phyloP scores from a whole-genome alignment of 495 filamentous ascomycete species.

The Penicillium canescens region DNA sequence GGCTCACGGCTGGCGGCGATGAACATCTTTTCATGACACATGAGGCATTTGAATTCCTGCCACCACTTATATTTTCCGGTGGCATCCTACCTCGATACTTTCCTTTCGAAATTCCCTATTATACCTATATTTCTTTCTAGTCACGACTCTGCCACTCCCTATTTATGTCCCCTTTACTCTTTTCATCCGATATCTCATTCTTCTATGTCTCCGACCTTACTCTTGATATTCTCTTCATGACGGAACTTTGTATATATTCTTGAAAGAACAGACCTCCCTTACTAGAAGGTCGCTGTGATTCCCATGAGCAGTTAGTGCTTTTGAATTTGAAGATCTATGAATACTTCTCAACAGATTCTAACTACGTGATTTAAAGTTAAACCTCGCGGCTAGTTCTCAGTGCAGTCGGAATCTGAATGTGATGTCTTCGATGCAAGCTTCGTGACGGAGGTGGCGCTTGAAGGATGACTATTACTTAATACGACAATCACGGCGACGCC shows the following conservation, averaged over 20 bases:
- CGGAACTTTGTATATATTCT: constrained; percentile 15
- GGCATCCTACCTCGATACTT: neutral
- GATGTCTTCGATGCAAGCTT: no score
- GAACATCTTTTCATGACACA: neutral
- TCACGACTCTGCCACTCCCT: constrained; percentile 2
- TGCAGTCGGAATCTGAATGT: no score
- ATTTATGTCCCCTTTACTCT: constrained; percentile 2
- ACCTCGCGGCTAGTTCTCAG: no score
- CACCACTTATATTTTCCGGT: neutral
- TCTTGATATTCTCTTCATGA: constrained; percentile 5
- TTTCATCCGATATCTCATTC: neutral
- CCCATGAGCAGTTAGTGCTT: constrained; percentile 9
- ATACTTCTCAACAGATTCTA: no score
- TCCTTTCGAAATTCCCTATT: no score
- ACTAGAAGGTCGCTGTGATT: constrained; percentile 2
- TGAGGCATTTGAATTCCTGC: neutral
- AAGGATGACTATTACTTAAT: no score
- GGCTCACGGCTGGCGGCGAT: constrained; percentile 8
- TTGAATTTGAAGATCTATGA: neutral
- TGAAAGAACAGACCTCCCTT: neutral
- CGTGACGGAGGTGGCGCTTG: no score
- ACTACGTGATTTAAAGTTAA: no score
- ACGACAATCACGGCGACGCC: no score
- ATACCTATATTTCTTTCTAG: neutral
- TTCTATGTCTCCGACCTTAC: neutral